Base-by-base conservation (phyloP, 176 grass and related monocot genomes). In the Olyra latifolia region DNA sequence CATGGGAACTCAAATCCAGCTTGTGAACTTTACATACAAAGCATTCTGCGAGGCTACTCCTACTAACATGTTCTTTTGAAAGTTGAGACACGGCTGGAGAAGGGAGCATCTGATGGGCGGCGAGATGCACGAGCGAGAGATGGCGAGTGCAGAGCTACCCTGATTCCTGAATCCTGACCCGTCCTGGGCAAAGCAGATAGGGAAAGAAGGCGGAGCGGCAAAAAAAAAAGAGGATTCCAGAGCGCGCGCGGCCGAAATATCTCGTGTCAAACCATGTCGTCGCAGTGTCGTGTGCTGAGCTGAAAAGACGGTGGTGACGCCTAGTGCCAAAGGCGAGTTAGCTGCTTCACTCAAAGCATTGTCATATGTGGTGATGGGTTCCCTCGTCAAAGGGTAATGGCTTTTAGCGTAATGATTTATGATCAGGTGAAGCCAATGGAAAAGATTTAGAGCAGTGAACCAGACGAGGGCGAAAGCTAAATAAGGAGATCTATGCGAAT, bases 81-180 rank as follows among this genome's bases (percentile, higher is more conserved):
- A n/a, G n/a, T n/a, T n/a, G n/a, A n/a, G n/a, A n/a, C n/a, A n/a
- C 25, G 4, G 50, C 28, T 20, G 30, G 56, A 39, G 40, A 72
- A 27, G 52, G 25, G 7, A 3, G 17, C 44, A 78, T 48, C 47
- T 80, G 63, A 41, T 52, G 5, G 25, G 45, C 17, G 48, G 58
- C 62, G 27, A 80, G 84, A 55, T 77, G 64, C 85, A 79, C 35
- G 56, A 54, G 67, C 53, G 65, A 1, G 52, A 16, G 22, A 69
- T 27, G 67, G 67, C 42, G 43, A 46, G 7, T 7, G 47, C 46
- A 41, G 47, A 32, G 6, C 75, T 64, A 49, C 63, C 53, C 16
- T 22, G 30, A 35, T 35, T 56, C 55, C 10, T n/a, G 42, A 35
- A 35, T 35, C 32, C 32, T 35, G 2, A 4, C 32, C 32, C 32